Base-by-base conservation (phyloP, 1,284 basidiomycete genomes). In the Athelia psychrophila region DNA sequence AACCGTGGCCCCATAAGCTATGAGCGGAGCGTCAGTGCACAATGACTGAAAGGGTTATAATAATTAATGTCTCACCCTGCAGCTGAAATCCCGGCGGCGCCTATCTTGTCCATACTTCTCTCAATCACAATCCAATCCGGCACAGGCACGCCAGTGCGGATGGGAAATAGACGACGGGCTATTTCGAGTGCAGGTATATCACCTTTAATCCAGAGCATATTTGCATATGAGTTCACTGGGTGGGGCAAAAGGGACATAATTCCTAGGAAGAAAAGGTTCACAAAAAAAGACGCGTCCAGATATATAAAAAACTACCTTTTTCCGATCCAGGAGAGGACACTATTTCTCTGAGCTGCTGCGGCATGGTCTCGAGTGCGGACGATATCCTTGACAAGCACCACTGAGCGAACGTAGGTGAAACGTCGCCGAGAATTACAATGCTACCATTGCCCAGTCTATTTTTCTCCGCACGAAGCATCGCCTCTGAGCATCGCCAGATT, bases 121-220 rank as follows among this genome's bases (percentile, higher is more conserved):
- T 79, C 78, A 2, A 84, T 70, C 16, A 92, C 73, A 2, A 89
- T 62, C 88, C 90, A 94, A 60, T 91, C 88, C 1, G 91, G 89
- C 1, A 79, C 71, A 9, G 81, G 65, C 5, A 93, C 73, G 3
- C 90, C 91, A 0, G 91, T 94, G 12, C 92, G 81, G 20, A 89
- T 79, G 1, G 92, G 91, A 58, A 93, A 86, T n/a, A 93, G 69
- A 30, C 87, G 77, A 1, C 78, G 65, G 0, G 78, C 80, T 47
- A 81, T 74, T 64, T 93, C 91, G 3, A 91, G 68, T 1, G 83
- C 86, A 2, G 62, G 57, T 0, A 60, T 57, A 56, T 84, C 83
- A 3, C 80, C 81, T 8, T 84, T 70, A 19, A 93, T 68, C 54
- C 92, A 78, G 4, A 89, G 64, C 53, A 81, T 71, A 3, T 78